Base-by-base conservation (phyloP, 306 rosid genomes). In the Vachellia pachyceras region DNA sequence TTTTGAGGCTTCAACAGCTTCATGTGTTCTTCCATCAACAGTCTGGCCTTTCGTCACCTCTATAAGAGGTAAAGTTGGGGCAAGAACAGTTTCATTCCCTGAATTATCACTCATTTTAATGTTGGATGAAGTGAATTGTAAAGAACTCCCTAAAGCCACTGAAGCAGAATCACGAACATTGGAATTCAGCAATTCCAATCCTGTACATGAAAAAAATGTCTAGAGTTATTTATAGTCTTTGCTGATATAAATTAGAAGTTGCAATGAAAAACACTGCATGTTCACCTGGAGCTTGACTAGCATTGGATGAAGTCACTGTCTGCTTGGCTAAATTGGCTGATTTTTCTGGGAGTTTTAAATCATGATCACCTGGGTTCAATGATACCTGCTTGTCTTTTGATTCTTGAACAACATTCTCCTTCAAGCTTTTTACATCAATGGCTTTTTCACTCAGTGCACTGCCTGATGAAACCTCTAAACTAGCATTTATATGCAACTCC, bases 251-350 rank as follows among this genome's bases (percentile, higher is more conserved):
- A 60, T 15, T 46, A 25, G 57, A 46, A 54, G 70, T 68, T 78
- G 20, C 55, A 77, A 60, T 6, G 77, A 46, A 72, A 60, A 71
- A 75, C 50, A 72, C 54, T 52, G 69, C 13, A 49, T 72, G 83
- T 71, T 84, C 83, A 88, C 97, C 92, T 76, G 78, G 70, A 69
- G 85, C 60, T 71, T 55, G 80, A 55, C 65, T 20, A 4, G 77
- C 80, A 77, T 25, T 70, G 22, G 92, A 72, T 77, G 74, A 82
- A 76, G 73, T 64, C 72, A 72, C 80, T 35, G 79, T 78, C 86
- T 81, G 94, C 82, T 90, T 85, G 50, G 82, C 55, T 35, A 84
- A 44, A 75, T 85, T 78, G 69, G 80, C 87, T 46, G 84, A 82
- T 42, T 49, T 83, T 75, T 78, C 84, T 18, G 77, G 46, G 80